Evolutionary conservation across 2,329 filamentous ascomycete genomes (phyloP), one percentile per base, ranked within the genome.

Genomic region (Beauveria caledonica): DNA sequence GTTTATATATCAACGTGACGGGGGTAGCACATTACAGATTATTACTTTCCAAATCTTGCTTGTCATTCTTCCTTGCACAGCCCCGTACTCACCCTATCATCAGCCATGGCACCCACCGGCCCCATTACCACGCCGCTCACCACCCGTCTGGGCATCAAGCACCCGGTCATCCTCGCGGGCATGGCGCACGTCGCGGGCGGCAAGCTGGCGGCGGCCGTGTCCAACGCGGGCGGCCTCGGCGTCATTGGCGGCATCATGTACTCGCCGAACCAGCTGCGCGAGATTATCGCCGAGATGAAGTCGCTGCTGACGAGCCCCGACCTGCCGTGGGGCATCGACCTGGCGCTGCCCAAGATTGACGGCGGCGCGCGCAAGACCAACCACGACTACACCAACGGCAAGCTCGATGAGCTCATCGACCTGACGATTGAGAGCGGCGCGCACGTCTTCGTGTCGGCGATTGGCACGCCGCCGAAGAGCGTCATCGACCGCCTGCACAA

Each of bases 361-460:
- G 91, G 88, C 45, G 80, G 76, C 39, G 93, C 93, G 7, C 85
- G 93, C 65, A 89, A 89, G 73, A 97, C 93, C 3, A 97, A 97
- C 76, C 90, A 96, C 75, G 93, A 97, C 74, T 97, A 97, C 78
- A 97, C 93, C 1, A 82, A 88, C 66, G 93, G 93, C 46, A 88
- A 91, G 72, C 83, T 97, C 17, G 89, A 95, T 71, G 88, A 95
- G 73, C 80, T 97, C 39, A 88, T 97, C 65, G 88, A 91, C 67
- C 90, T 97, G 48, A 90, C 88, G 3, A 90, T 97, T 66, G 85
- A 87, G 67, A 88, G 89, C 66, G 88, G 90, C n/a, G 90, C 93
- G 8, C 85, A 80, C 70, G 76, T 97, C 53, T 97, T 97, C 70
- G 91, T 97, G 46, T 86, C 81, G 57, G 93, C 93, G 1, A 92